Evolutionary conservation across 2,329 filamentous ascomycete species (phyloP), one percentile per base, ranked within the genome.

Genomic region (Trematosphaeria pertusa): DNA sequence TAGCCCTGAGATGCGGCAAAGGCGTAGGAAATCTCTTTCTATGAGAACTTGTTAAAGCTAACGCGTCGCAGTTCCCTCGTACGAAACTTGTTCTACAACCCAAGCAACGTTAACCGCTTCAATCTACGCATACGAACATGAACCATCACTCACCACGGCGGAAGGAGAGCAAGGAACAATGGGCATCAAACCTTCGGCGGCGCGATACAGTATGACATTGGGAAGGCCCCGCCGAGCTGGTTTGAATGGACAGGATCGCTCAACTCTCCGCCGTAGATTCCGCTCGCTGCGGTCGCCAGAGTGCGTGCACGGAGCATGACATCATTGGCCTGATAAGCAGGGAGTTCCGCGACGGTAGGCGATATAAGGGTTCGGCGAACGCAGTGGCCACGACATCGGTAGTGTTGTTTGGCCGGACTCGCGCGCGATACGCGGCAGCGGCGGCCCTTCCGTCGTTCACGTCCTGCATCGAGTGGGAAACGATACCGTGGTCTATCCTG

Each of bases 301-400:
- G 20, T 43, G 22, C 19, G 22, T 14, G 40, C 4, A 67, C 66
- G 0, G 61, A 75, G 17, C 31, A 73, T 8, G 61, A 74, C 4
- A 44, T 64, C 0, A 50, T 71, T 2, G 48, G 51, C 4, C 40
- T 78, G 0, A 59, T 78, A 18, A 74, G 67, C 40, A 50, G 50
- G 41, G 69, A 75, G n/a, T 74, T 78, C 18, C 57, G 52, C 3
- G 73, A 76, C 45, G 53, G 65, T 2, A 68, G 56, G 1, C 67
- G 71, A 21, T 76, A 78, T 47, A 43, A 30, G 10, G 50, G 38
- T 1, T 58, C 70, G 1, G 65, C 66, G 17, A 73, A 76, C 20
- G 66, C 75, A 1, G 64, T 78, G 0, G 73, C 72, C 0, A 71
- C 63, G 0, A 77, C 76, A 0, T 78, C 67, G 70, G 51, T 76